Evolutionary conservation across 257 asterid species (phyloP).

Genomic region (Rhazya stricta): DNA sequence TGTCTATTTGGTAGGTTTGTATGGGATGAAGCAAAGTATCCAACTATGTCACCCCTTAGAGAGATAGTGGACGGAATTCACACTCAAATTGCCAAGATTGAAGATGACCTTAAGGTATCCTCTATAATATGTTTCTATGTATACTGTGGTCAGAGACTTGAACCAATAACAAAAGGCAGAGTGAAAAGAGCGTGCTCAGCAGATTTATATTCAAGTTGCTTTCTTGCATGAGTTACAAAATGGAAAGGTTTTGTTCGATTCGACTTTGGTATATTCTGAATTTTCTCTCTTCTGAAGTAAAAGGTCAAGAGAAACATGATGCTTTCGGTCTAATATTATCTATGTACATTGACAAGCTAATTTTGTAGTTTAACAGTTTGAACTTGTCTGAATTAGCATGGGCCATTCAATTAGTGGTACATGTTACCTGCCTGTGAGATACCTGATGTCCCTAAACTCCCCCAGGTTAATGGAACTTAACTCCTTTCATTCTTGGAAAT

Average conservation of each 20-base stretch:
- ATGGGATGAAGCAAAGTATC: constrained; percentile 92
- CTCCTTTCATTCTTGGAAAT: neutral
- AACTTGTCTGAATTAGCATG: neutral
- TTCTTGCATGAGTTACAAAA: neutral
- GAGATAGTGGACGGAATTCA: constrained; percentile 87
- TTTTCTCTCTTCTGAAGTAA: neutral
- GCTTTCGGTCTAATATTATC: too few species aligned
- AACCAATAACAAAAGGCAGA: neutral
- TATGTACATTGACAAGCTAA: neutral
- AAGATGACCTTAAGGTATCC: constrained; percentile 88
- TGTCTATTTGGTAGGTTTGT: constrained; percentile 43
- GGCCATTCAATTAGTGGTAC: neutral
- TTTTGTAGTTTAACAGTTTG: neutral
- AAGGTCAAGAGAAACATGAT: neutral
- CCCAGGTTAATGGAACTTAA: neutral
- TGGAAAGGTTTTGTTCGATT: neutral
- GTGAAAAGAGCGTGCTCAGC: neutral
- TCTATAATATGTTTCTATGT: neutral
- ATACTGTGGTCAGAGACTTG: neutral
- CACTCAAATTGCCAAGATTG: constrained; percentile 67
- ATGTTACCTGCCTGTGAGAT: neutral
- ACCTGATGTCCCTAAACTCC: neutral
- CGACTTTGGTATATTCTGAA: neutral
- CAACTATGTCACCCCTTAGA: constrained; percentile 76
- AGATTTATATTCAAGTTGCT: neutral